These are phyloP conservation scores for Phlegmacium glaucopus DNA, from an alignment of 768 basidiomycete species.

Conservation along the genomic window DNA sequence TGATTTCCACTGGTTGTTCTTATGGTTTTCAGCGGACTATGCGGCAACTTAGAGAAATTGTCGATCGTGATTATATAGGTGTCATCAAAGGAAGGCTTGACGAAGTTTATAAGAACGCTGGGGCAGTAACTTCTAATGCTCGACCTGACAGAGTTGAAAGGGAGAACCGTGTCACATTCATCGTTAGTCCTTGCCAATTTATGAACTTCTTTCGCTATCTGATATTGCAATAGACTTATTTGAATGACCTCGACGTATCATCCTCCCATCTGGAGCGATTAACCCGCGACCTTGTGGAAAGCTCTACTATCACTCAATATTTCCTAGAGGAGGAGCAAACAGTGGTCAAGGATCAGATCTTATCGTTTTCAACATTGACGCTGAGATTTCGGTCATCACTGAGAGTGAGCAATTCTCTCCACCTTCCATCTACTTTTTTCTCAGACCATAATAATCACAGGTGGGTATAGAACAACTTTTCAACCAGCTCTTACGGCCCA, in stretches of 20 bases:
- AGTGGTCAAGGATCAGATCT: conserved; percentile 44
- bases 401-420: conserved; percentile 45
- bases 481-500: conserved; percentile 89
- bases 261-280: conserved; percentile 86
- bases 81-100: conserved; percentile 86
- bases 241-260: conserved; percentile 95
- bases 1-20: conserved; percentile 74
- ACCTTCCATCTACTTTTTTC: not conserved
- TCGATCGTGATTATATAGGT: conserved; percentile 81
- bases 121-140: conserved; percentile 36
- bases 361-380: conserved; percentile 49
- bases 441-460: conserved; percentile 33
- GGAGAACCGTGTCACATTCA: conserved; percentile 76
- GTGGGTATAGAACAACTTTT: conserved; percentile 90
- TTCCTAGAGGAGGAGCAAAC: conserved; percentile 60
- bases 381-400: conserved; percentile 68
- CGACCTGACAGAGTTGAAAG: conserved; percentile 76
- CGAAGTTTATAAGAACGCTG: conserved; percentile 69
- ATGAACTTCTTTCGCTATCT: not conserved
- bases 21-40: conserved; percentile 55
- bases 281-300: conserved; percentile 57
- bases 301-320: conserved; percentile 57
- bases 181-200: conserved; percentile 52
- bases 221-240: conserved; percentile 53
- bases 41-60: conserved; percentile 61